Base-by-base conservation (phyloP, 306 rosid genomes). In the Cicer yamashitae region DNA sequence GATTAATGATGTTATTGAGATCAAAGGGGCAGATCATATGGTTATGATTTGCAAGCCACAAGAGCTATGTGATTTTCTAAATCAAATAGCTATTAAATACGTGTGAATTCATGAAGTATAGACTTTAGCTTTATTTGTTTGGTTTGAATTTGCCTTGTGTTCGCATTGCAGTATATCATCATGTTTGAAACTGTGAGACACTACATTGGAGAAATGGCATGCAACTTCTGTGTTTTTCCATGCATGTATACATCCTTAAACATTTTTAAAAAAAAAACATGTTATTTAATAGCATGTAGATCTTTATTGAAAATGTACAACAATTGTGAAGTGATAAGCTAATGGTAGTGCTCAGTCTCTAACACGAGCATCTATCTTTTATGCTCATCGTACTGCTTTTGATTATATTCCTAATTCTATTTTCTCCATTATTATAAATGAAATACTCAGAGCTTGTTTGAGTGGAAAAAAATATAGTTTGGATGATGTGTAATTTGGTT, bases 11-110 rank as follows among this genome's bases (percentile, higher is more conserved):
- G 83, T 85, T 47, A 5, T 75, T 51, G 88, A 87, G 82, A 86
- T 90, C 74, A 65, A 82, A 13, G 96, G 78, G 1, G 84, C 89
- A 6, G 83, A 87, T 68, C 89, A 87, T 48, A 85, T 85, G 91
- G 6, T 83, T 14, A 85, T 87, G 89, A 11, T 83, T 63, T 66
- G 68, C 57, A 80, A 56, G 75, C 87, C 91, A 47, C 77, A 63
- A 18, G 60, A 85, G 76, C 47, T 87, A n/a, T 75, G 70, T 7
- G 69, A 61, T 67, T 79, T 69, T 74, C 90, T 93, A 13, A 52
- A 72, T 12, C 75, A 84, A 17, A 89, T 85, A 7, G 89, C 91
- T n/a, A 7, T 13, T 17, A 81, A 81, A 77, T 80, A 81, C 3
- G 54, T 22, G 9, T 77, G 60, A 57, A 7, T 0, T 38, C 25